Base-by-base conservation (phyloP, 495 filamentous ascomycete species). In the Annulohypoxylon stygium region DNA sequence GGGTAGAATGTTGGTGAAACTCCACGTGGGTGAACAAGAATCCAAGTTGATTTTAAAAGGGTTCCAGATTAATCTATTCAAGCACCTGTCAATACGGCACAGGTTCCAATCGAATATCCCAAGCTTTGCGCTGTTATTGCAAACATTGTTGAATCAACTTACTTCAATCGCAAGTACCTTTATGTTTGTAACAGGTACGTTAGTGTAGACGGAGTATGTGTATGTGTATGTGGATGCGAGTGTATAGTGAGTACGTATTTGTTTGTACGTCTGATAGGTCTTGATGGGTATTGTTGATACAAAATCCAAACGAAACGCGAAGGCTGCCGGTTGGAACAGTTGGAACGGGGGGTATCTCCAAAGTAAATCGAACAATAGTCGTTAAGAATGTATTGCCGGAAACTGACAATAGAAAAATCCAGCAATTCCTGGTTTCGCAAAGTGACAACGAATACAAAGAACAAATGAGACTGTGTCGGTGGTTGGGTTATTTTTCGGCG, bases 381-480 rank as follows among this genome's bases (percentile, higher is more conserved):
- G 39, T 37, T 57, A 41, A 53, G 30, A 59, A 67, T 51, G 14
- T 50, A 55, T 67, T 47, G 59, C 64, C 70, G 50, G 34, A 75
- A 68, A 57, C 50, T 51, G 70, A 68, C 59, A 45, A 53, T 50
- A 39, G 63, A 68, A 75, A 25, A 37, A 61, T 34, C 59, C 59
- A 67, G 72, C n/a, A 51, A 67, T 70, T 70, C 34, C 45, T 67
- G 41, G 64, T 55, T 67, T 75, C 60, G 64, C 57, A 54, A 54
- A 36, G 50, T 26, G 54, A 39, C 51, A 68, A 71, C 53, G 60
- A 54, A 64, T 61, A 67, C 72, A 69, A 71, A 75, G 72, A 45
- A 75, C 72, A 75, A 75, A 75, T 67, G 64, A 67, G 72, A 75
- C 54, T 39, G 37, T 60, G 45, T 75, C 67, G 59, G 64, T 54